Evolutionary conservation across 306 rosid genomes (phyloP).

Genomic region (Elaeagnus macrophylla): DNA sequence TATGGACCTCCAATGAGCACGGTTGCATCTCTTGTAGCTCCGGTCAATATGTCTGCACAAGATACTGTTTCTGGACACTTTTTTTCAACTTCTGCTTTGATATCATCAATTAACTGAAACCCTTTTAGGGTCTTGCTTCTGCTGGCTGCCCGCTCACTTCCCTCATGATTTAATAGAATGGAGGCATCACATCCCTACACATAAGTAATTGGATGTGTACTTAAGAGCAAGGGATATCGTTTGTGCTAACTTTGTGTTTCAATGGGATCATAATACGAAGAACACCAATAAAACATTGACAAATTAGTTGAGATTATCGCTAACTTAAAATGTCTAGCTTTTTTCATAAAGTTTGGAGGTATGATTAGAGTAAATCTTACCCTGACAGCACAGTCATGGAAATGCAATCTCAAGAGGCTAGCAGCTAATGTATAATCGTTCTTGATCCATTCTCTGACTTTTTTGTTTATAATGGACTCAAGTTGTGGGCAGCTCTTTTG

Average conservation of each 20-base stretch:
- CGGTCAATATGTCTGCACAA: constrained; percentile 62
- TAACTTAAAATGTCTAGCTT: not conserved
- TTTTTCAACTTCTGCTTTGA: constrained; percentile 63
- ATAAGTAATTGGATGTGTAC: not conserved
- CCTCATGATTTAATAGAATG: constrained; percentile 55
- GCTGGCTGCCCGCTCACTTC: constrained; percentile 59
- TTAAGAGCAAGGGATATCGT: too few relatives aligned
- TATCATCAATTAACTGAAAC: constrained; percentile 63
- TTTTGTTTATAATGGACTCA: constrained; percentile 44
- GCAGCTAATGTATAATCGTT: constrained; percentile 54
- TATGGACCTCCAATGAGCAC: constrained; percentile 58
- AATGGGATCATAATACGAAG: too few relatives aligned
- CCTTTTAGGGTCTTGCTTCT: constrained; percentile 76
- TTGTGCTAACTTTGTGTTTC: not conserved
- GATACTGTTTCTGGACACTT: constrained; percentile 60
- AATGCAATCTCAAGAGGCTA: constrained; percentile 62
- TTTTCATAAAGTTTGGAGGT: not conserved
- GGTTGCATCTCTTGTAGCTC: constrained; percentile 67
- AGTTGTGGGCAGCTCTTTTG: constrained; percentile 48
- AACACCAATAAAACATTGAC: not conserved
- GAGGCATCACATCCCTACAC: constrained; percentile 80
- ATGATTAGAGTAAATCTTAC: constrained; percentile 21
- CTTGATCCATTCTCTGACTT: constrained; percentile 41
- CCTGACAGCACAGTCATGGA: constrained; percentile 76
- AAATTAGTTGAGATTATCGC: not conserved